phyloP scores from a whole-genome alignment of 768 basidiomycete genomes.

The Lentinula lateritia region DNA sequence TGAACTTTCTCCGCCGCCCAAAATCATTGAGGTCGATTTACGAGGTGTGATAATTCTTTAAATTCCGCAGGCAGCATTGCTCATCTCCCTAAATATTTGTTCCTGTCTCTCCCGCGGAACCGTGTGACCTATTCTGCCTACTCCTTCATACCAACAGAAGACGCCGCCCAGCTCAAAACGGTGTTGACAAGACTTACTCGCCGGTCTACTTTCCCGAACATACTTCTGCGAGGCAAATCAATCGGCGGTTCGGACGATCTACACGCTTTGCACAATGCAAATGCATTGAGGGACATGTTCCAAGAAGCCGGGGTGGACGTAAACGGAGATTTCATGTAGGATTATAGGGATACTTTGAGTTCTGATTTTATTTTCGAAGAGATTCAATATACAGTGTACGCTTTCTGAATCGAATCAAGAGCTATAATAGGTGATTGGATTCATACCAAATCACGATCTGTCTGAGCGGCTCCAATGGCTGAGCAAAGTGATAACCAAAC shows the following conservation, averaged over 20 bases:
- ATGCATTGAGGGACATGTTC: constrained; percentile 12
- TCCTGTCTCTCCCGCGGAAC: not conserved
- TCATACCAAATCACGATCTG: too few species aligned
- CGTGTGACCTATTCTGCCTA: not conserved
- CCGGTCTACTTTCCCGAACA: constrained; percentile 71
- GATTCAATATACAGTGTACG: too few species aligned
- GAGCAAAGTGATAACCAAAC: too few species aligned
- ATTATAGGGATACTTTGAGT: not conserved
- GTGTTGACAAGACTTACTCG: constrained; percentile 62
- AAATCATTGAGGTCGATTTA: constrained; percentile 70
- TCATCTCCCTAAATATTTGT: not conserved
- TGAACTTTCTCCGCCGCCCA: constrained; percentile 56
- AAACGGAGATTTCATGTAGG: not conserved
- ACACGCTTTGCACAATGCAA: constrained; percentile 8
- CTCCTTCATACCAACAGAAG: constrained; percentile 35
- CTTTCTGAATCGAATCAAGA: too few species aligned
- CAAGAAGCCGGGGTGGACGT: constrained; percentile 2
- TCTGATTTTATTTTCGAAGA: too few species aligned
- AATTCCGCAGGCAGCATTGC: not conserved
- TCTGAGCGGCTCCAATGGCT: too few species aligned
- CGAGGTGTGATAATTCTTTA: constrained; percentile 38
- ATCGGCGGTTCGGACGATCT: constrained; percentile 67
- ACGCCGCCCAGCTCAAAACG: constrained; percentile 56
- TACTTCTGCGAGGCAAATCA: constrained; percentile 56
- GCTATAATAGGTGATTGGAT: too few species aligned